Percentiles rank a stretch among this genome's conserved stretches.
Conservation (phyloP, 73 alveolate species). For the Symbiodinium pilosum region DNA sequence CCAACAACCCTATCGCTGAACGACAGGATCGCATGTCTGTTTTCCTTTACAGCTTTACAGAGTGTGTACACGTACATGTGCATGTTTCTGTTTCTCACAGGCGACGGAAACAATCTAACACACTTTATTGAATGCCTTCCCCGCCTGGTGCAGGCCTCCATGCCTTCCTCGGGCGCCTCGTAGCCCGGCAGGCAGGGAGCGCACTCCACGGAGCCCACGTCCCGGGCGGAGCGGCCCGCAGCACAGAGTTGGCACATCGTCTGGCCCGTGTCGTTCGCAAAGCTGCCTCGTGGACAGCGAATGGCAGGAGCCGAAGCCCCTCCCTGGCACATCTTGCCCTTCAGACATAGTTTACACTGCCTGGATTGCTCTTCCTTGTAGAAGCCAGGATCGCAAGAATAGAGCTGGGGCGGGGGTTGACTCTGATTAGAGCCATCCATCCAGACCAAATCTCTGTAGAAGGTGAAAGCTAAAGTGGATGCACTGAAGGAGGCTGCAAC, state of each 20-base stretch:
- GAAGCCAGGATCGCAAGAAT: conserved; percentile 68
- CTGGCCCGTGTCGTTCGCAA: conserved; percentile 6
- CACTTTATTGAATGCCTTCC: too few relatives aligned
- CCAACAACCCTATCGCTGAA: too few relatives aligned
- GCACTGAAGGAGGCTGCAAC: conserved; percentile 31
- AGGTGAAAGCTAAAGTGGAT: neutral
- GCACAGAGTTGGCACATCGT: conserved; percentile 10
- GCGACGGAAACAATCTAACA: too few relatives aligned
- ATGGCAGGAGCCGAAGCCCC: neutral
- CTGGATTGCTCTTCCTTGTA: neutral
- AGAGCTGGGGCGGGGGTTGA: conserved; percentile 25
- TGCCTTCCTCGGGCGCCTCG: conserved; percentile 49
- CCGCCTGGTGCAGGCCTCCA: conserved; percentile 33
- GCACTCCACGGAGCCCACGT: neutral
- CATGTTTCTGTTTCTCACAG: too few relatives aligned
- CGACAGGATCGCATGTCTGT: too few relatives aligned
- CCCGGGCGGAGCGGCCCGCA: neutral
- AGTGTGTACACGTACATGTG: too few relatives aligned
- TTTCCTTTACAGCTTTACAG: too few relatives aligned
- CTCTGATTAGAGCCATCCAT: conserved; percentile 19
- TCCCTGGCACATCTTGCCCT: conserved; percentile 13
- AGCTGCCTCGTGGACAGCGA: conserved; percentile 28
- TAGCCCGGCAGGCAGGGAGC: conserved; percentile 39
- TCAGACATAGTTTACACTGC: conserved; percentile 36
- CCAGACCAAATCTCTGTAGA: neutral